Evolutionary conservation across 768 basidiomycete genomes (phyloP), one percentile per base, ranked within the genome.

Genomic region (Phlegmacium glaucopus): DNA sequence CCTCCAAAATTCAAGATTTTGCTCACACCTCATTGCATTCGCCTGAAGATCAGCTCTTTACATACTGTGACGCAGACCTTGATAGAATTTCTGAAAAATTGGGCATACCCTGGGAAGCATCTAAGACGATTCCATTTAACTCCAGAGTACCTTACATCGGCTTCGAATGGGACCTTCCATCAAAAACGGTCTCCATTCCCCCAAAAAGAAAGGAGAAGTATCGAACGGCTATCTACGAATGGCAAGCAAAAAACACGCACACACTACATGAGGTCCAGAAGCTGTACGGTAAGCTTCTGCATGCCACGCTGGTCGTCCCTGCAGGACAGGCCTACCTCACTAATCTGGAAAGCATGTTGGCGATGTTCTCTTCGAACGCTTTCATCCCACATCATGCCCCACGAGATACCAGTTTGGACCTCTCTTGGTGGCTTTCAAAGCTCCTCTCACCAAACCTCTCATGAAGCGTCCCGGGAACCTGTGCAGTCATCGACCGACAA

Each of bases 321-420:
- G 29, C 1, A 8, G 72, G 66, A 32, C 30, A 13, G 0, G 67
- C 72, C 1, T 73, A 71, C 54, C 63, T 74, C 32, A 71, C 66
- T 9, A 45, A 45, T 13, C 38, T 72, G 9, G 63, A 72, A 40
- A 8, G 52, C 48, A 68, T 72, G 61, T 22, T 73, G 0, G 16
- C 35, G 0, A 29, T 54, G 0, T 65, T 54, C 36, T 9, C 44
- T 26, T n/a, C 60, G 3, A 42, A 56, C 37, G 67, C 67, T 12
- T 66, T 65, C 60, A 36, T 57, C 35, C 68, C 59, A 6, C 62
- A 53, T 28, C 46, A 9, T 16, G 27, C 50, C 3, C 49, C 45
- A 13, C 37, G 27, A 35, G 6, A 6, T 0, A 51, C 47, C 18
- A 22, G 25, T 8, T 28, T 35, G 0, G 59, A 69, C 54, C 52